Evolutionary conservation across 345 rosid species (phyloP), one percentile per base, ranked within the genome.

Genomic region (Schrenkiella parvula): DNA sequence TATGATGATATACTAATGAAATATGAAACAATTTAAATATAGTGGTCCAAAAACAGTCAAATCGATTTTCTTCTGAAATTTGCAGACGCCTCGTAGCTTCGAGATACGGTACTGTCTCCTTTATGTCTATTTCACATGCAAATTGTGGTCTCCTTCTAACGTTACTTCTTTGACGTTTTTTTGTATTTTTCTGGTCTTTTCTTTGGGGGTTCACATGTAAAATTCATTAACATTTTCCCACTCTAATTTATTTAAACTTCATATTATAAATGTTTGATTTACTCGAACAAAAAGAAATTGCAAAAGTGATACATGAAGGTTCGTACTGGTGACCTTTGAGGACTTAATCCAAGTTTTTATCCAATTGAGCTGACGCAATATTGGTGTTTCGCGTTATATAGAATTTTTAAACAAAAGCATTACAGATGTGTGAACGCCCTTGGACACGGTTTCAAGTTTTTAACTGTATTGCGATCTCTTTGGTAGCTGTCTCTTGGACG

Each of bases 91-190:
- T 21, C 70, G 68, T 61, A 75, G 57, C 58, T 69, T 70, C 56
- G 66, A 62, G 50, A 59, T n/a, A 67, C 55, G 64, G 64, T 8
- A 59, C 25, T 46, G 34, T 68, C 51, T 34, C 19, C 74, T 68
- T 76, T 70, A 46, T 76, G 79, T 76, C 79, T 55, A 54, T 69
- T 77, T 68, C 79, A 84, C 67, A 66, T 62, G 76, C 56, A 67
- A 70, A 34, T 7, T 48, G 47, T 64, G 80, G 50, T 62, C 71
- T 55, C 39, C 39, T 54, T 46, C 29, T 64, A 43, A 70, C 80
- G 75, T 76, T 70, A 55, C 76, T 70, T 76, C 61, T 76, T 76
- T 76, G 80, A 76, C 80, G 44, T 63, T 68, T 69, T 73, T 76
- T 48, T 59, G 68, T 75, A 41, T 41, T 31, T 59, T 67, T 66